Conservation (phyloP, 2,329 filamentous ascomycete genomes). For the Lomentospora prolificans region DNA sequence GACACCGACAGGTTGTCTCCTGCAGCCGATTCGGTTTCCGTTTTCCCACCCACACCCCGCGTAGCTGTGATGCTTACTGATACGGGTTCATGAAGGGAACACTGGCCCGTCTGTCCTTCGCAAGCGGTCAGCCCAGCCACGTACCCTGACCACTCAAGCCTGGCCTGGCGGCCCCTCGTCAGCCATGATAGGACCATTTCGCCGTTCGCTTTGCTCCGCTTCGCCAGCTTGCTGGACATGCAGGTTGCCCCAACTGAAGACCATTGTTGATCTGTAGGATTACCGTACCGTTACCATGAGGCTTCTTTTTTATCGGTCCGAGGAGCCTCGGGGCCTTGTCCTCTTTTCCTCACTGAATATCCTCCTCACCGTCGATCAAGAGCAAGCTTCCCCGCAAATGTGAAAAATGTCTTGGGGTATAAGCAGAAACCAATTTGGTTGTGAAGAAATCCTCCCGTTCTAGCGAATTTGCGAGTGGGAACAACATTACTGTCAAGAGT, state of each 20-base stretch:
- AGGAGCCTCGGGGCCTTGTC: neutral
- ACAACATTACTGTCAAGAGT: no score
- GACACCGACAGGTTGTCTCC: no score
- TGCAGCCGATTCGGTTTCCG: no score
- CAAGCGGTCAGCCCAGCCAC: conserved; percentile 1
- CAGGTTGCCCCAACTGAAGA: neutral
- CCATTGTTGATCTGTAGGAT: neutral
- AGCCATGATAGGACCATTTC: neutral
- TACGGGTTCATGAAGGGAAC: neutral
- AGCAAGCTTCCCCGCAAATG: no score
- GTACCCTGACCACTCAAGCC: neutral
- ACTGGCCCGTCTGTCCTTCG: neutral
- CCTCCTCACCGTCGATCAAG: no score
- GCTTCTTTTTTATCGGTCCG: neutral
- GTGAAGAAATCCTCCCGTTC: neutral
- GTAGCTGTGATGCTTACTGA: neutral
- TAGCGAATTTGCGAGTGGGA: no score
- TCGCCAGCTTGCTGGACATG: neutral
- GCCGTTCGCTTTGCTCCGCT: neutral
- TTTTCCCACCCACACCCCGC: no score
- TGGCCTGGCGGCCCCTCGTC: neutral
- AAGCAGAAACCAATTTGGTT: neutral
- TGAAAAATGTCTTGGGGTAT: no score
- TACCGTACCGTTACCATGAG: neutral
- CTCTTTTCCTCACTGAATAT: neutral